Evolutionary conservation across 352 stramenopile genomes (phyloP).

Genomic region (Blastocystis sp.): DNA sequence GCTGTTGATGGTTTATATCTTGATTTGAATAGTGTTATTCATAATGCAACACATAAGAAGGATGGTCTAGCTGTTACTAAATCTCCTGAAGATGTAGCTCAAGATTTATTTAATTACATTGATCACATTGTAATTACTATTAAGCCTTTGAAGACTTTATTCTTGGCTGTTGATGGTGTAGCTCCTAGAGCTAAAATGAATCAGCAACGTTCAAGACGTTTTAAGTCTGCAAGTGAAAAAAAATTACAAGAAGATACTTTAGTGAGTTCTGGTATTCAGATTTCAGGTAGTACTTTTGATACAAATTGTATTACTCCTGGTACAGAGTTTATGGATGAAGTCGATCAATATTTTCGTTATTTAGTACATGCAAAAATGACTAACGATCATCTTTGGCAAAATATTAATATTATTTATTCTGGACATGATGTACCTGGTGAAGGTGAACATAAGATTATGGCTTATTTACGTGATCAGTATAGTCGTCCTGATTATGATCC

Average conservation of each 20-base stretch:
- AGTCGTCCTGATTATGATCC: constrained; percentile 69
- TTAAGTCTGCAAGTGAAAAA: constrained; percentile 48
- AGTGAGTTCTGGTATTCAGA: constrained; percentile 45
- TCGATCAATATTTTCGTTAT: constrained; percentile 59
- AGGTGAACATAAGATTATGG: constrained; percentile 95
- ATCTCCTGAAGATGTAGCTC: constrained; percentile 76
- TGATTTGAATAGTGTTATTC: constrained; percentile 99
- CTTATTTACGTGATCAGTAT: constrained; percentile 73
- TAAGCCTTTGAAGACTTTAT: constrained; percentile 80
- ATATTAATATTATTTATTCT: constrained; percentile 83
- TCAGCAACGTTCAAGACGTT: constrained; percentile 85
- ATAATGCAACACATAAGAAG: constrained; percentile 91
- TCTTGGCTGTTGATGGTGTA: constrained; percentile 93
- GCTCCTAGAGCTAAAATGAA: constrained; percentile 96
- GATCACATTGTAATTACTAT: constrained; percentile 80
- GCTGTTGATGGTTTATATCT: constrained; percentile 97
- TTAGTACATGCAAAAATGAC: constrained; percentile 72
- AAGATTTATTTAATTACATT: constrained; percentile 65
- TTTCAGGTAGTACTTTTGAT: constrained; percentile 69
- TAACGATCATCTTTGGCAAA: constrained; percentile 73
- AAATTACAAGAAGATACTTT: constrained; percentile 41
- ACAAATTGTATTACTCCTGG: constrained; percentile 97
- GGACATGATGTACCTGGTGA: constrained; percentile 88
- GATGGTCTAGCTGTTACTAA: constrained; percentile 64
- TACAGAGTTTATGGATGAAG: constrained; percentile 89